These are phyloP conservation scores for Pythium pyrilobum DNA, from an alignment of 352 stramenopile genomes.

Conservation along the genomic window DNA sequence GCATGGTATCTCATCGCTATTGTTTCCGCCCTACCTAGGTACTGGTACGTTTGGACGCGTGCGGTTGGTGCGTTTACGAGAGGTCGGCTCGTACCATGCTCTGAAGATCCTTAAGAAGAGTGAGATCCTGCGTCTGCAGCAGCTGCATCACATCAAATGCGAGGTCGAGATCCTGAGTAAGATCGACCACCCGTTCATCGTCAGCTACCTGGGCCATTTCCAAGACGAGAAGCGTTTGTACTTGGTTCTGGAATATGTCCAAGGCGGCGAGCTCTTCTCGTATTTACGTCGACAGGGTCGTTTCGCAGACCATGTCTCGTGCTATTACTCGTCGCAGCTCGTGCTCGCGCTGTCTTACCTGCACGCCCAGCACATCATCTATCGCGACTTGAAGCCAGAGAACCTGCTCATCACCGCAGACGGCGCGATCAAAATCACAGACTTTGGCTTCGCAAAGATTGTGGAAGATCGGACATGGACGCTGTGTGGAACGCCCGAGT, in stretches of 20 bases:
- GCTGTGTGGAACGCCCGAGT: constrained; percentile 83
- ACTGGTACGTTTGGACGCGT: constrained; percentile 96
- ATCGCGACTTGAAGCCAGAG: constrained; percentile 92
- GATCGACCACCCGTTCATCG: constrained; percentile 97
- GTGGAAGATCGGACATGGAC: constrained; percentile 80
- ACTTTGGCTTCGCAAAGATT: constrained; percentile 85
- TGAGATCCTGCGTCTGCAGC: constrained; percentile 93
- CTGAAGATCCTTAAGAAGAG: constrained; percentile 96
- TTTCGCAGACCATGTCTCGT: constrained; percentile 78
- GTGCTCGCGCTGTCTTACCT: constrained; percentile 88
- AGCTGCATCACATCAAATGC: constrained; percentile 94
- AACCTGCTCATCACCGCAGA: constrained; percentile 89
- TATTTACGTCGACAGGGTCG: constrained; percentile 85
- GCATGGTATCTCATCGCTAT: not conserved
- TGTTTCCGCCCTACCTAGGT: constrained; percentile 71
- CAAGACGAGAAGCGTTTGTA: constrained; percentile 94
- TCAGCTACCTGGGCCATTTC: constrained; percentile 94
- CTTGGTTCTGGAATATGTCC: constrained; percentile 97
- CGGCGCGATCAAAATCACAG: constrained; percentile 85
- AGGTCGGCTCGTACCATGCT: constrained; percentile 87
- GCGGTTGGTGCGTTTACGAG: constrained; percentile 87
- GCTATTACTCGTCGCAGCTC: constrained; percentile 70
- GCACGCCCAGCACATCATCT: constrained; percentile 92
- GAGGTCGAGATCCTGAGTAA: constrained; percentile 97
- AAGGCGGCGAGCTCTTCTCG: constrained; percentile 93